These are phyloP conservation scores for Agaricus blazei DNA, from an alignment of 768 basidiomycete species.

Conservation along the genomic window DNA sequence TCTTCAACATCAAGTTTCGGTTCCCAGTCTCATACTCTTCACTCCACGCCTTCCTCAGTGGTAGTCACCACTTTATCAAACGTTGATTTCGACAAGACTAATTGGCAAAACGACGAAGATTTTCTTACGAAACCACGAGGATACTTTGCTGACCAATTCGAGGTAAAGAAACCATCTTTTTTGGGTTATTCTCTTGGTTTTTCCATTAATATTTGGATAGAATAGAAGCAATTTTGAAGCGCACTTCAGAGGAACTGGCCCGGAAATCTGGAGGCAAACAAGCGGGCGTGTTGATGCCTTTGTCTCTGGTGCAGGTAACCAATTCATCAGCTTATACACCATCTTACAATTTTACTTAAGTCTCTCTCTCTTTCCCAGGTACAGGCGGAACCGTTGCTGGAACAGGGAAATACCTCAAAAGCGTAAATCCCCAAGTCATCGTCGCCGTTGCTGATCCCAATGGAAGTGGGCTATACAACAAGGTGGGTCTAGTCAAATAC, in stretches of 20 bases:
- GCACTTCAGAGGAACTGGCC: constrained; percentile 86
- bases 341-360: not conserved
- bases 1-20: constrained; percentile 12
- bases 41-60: constrained; percentile 38
- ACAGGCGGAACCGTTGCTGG: constrained; percentile 96
- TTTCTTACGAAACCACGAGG: constrained; percentile 59
- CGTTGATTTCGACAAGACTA: constrained; percentile 30
- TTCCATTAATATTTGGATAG: constrained; percentile 26
- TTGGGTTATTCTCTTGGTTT: not conserved
- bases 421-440: constrained; percentile 55
- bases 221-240: constrained; percentile 89
- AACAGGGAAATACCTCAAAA: constrained; percentile 73
- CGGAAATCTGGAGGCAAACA: constrained; percentile 93
- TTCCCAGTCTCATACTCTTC: constrained; percentile 31
- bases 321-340: not conserved
- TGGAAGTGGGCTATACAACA: constrained; percentile 93
- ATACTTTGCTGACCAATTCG: constrained; percentile 96
- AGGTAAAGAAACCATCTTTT: constrained; percentile 28
- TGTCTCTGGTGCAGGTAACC: constrained; percentile 78
- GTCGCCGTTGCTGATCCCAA: constrained; percentile 88
- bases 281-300: constrained; percentile 80
- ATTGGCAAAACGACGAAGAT: constrained; percentile 34
- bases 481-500: constrained; percentile 37
- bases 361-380: constrained; percentile 46
- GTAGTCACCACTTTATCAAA: constrained; percentile 46